Evolutionary conservation across 2,329 filamentous ascomycete species (phyloP).

Genomic region (Fragosphaeria purpurea): DNA sequence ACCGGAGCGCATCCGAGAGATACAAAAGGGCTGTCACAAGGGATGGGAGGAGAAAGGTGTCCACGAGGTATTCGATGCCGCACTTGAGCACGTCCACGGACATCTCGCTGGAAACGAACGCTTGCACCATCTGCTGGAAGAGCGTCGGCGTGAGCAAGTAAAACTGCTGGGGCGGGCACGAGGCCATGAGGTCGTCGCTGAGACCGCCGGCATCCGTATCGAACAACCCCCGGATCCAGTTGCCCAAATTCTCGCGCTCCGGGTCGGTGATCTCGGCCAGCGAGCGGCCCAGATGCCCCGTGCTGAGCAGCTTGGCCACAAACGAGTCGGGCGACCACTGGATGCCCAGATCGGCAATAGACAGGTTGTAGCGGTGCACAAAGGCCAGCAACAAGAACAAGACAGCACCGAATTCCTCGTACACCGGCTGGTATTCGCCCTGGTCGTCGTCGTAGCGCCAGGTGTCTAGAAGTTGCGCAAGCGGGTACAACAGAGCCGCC

Average conservation of each 20-base stretch:
- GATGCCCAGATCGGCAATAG: slow-evolving; percentile 52
- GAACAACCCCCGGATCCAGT: slow-evolving; percentile 71
- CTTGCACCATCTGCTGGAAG: slow-evolving; percentile 65
- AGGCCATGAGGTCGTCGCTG: slow-evolving; percentile 70
- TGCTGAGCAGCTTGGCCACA: slow-evolving; percentile 54
- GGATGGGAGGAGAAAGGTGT: slow-evolving; percentile 71
- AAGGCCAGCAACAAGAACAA: slow-evolving; percentile 64
- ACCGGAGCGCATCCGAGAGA: slow-evolving; percentile 60
- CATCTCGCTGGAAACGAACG: slow-evolving; percentile 54
- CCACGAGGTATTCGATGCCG: slow-evolving; percentile 70
- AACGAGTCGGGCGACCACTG: slow-evolving; percentile 49
- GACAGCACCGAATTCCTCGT: slow-evolving; percentile 75
- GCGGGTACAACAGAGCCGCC: slow-evolving; percentile 57
- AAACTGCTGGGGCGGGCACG: slow-evolving; percentile 73
- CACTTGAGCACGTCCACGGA: slow-evolving; percentile 61
- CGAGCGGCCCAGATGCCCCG: slow-evolving; percentile 46
- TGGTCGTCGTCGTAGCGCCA: slow-evolving; percentile 76
- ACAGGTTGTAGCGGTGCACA: slow-evolving; percentile 64
- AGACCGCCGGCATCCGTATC: slow-evolving; percentile 64
- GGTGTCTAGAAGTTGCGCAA: slow-evolving; percentile 66
- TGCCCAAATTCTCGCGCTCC: slow-evolving; percentile 56
- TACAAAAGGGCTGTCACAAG: slow-evolving; percentile 64
- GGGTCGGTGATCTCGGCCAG: slow-evolving; percentile 52
- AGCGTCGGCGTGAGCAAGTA: slow-evolving; percentile 68
- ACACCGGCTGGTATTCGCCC: slow-evolving; percentile 73